Conservation (phyloP, 2,329 filamentous ascomycete genomes). For the Pseudonectria buxi region DNA sequence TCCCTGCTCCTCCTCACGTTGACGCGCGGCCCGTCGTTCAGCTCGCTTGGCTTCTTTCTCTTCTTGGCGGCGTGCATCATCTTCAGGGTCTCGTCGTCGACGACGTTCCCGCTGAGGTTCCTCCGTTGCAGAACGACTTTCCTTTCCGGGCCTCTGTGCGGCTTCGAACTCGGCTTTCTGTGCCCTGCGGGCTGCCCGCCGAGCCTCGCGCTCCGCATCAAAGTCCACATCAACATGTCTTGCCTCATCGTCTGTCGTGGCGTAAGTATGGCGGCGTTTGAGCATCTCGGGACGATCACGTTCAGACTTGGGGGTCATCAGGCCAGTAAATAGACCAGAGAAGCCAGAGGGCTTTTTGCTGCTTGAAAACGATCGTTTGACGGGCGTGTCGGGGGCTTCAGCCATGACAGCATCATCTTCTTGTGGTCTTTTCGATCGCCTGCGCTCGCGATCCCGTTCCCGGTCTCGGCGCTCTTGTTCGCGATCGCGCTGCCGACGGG, state of each 20-base stretch:
- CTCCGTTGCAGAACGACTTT: conserved; percentile 49
- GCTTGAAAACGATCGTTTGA: conserved; percentile 29
- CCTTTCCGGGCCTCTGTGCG: conserved; percentile 49
- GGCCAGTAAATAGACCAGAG: conserved; percentile 55
- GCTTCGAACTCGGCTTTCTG: conserved; percentile 46
- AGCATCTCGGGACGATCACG: conserved; percentile 15
- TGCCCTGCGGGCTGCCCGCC: conserved; percentile 55
- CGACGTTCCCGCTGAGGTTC: conserved; percentile 50
- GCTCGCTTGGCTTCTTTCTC: conserved; percentile 10
- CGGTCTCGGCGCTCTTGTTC: not conserved
- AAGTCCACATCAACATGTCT: conserved; percentile 43
- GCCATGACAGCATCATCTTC: conserved; percentile 48
- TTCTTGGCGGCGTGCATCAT: conserved; percentile 36
- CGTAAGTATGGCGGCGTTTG: conserved; percentile 44
- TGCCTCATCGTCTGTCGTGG: conserved; percentile 44
- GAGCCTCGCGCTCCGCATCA: conserved; percentile 54
- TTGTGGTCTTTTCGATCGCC: conserved; percentile 12
- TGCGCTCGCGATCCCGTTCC: not conserved
- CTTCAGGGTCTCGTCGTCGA: conserved; percentile 43
- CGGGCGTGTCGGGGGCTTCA: conserved; percentile 28
- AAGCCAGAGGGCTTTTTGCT: conserved; percentile 47
- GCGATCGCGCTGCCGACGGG: no score
- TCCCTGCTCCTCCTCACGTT: conserved; percentile 52
- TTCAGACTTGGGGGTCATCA: conserved; percentile 42
- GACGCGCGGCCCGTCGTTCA: conserved; percentile 16